phyloP scores from a whole-genome alignment of 2,329 filamentous ascomycete species.

The Fusarium burgessii region DNA sequence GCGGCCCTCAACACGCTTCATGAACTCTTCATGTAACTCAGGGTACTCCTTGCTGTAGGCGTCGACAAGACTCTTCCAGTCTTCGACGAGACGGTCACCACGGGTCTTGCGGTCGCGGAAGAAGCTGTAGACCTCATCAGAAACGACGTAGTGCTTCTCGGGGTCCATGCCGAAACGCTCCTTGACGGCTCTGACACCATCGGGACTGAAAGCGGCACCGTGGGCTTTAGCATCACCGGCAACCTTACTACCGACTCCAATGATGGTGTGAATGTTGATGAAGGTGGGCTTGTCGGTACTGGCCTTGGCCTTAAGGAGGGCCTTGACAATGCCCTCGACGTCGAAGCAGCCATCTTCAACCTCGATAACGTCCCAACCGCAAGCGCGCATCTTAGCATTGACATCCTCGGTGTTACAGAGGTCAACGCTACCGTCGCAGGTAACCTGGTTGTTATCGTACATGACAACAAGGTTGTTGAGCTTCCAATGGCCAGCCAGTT shows the following conservation, averaged over 20 bases:
- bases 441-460: constrained; percentile 72
- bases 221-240: constrained; percentile 67
- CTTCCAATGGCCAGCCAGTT: constrained; percentile 66
- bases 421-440: constrained; percentile 68
- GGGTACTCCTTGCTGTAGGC: constrained; percentile 60
- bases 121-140: constrained; percentile 62
- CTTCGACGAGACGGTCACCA: constrained; percentile 58
- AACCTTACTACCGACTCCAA: constrained; percentile 63
- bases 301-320: constrained; percentile 58
- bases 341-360: constrained; percentile 65
- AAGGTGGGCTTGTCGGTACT: constrained; percentile 65
- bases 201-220: constrained; percentile 66
- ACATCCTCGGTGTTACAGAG: constrained; percentile 66
- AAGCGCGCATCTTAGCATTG: constrained; percentile 68
- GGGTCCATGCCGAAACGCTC: constrained; percentile 50
- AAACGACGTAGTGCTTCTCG: constrained; percentile 52
- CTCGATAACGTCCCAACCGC: constrained; percentile 67
- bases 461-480: constrained; percentile 68
- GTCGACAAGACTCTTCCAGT: constrained; percentile 59
- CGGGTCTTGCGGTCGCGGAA: constrained; percentile 59
- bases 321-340: constrained; percentile 56
- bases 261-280: constrained; percentile 69
- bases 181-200: constrained; percentile 61
- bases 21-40: constrained; percentile 63
- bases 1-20: constrained; percentile 60